phyloP scores from a whole-genome alignment of 805 yeast species.

The Dipodascus albidus region DNA sequence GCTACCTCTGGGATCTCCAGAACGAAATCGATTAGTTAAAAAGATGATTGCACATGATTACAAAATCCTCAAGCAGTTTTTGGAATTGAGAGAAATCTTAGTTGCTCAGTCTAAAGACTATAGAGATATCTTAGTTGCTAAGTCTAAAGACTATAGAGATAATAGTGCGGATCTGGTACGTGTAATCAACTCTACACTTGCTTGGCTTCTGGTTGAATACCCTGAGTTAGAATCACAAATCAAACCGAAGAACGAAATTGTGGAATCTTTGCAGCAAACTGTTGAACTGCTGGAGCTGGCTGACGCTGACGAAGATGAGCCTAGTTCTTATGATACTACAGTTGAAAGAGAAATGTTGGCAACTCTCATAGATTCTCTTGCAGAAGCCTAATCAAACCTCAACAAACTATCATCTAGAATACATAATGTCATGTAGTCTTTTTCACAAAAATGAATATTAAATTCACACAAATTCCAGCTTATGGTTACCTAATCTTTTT shows the following conservation, averaged over 20 bases:
- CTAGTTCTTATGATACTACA: neutral
- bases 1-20: neutral
- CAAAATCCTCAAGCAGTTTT: neutral
- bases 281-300: neutral
- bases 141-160: neutral
- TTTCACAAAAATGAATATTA: too few relatives aligned
- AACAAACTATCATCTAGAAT: too few relatives aligned
- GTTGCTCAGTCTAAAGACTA: neutral
- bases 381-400: neutral
- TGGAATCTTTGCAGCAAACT: neutral
- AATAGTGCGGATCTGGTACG: neutral
- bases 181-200: neutral
- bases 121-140: neutral
- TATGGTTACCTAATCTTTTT: neutral
- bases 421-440: too few relatives aligned
- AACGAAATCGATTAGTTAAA: neutral
- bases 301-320: neutral
- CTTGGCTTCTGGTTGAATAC: neutral
- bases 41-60: neutral
- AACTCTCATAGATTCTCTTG: neutral
- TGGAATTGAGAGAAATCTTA: neutral
- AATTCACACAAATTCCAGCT: neutral
- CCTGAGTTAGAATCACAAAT: neutral
- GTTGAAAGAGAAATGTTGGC: neutral
- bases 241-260: neutral